Base-by-base conservation (phyloP, 1,139 yeast genomes). In the Candida sp. region DNA sequence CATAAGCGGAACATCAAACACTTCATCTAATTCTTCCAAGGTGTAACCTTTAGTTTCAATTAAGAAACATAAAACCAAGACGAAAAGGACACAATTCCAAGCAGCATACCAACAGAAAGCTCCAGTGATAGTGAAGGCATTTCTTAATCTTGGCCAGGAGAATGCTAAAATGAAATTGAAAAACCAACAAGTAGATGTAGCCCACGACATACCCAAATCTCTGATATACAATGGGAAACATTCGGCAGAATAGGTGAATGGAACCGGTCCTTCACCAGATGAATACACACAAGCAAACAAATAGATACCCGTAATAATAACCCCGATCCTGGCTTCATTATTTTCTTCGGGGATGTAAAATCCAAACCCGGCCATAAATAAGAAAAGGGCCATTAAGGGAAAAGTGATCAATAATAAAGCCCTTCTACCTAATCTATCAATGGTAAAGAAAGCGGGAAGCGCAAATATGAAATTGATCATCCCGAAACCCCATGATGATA, bases 51-150 rank as follows among this genome's bases (percentile, higher is more conserved):
- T 82, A 12, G 90, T 83, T 58, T 84, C 90, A 2, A 89, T 87
- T 42, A 83, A 66, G 64, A 81, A 73, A 76, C 83, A 79, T 46
- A 82, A 66, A 2, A 82, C 88, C 58, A 83, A 54, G 66, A 82
- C 79, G 69, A 82, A 86, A 0, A 93, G 95, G 43, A 84, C 70
- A 43, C 85, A 57, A 60, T 88, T 88, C 93, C 95, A 86, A 9
- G 86, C 96, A 1, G 95, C 96, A 56, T 87, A 88, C 76, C 82
- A 88, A 11, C 93, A 89, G 61, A 89, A 89, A 2, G 95, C 96
- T 60, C 96, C 96, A 49, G 84, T 87, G 3, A 88, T 77, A 41
- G 78, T 80, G 66, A 88, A 82, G 0, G 86, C 82, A 41, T 67
- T 75, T 48, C 77, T 65, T 58, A 88, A 66, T 35, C 87, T 70